Base-by-base conservation (phyloP, 208 protist species). In the Kentomonas sorsogonicus region DNA sequence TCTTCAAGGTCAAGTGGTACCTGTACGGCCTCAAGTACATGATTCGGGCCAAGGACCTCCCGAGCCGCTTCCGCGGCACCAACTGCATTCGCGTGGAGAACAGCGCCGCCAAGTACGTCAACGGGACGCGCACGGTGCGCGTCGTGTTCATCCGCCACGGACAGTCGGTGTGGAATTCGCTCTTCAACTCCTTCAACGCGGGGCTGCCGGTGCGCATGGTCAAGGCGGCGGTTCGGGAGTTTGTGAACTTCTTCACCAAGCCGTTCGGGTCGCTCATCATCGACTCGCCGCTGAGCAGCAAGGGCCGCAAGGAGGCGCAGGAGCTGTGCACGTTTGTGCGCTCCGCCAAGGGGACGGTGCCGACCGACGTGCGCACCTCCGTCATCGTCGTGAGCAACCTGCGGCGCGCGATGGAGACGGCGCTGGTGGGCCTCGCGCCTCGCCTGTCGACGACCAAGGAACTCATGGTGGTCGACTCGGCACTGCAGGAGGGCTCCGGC, bases 151-250 rank as follows among this genome's bases (percentile, higher is more conserved):
- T 97, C 53, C 83, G 92, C 13, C 92, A 97, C 64, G 92, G 92
- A 6, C 89, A 97, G 72, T 94, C 86, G 0, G 80, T 92, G n/a
- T 97, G 92, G 89, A 97, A 97, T 73, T 89, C 85, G 9, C 63
- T 95, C 34, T 94, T 93, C 72, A 95, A 94, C 72, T 72, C 70
- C 16, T 78, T 77, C 53, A 78, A 74, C 27, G 9, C 70, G 0
- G 66, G 59, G 3, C 86, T 85, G 64, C 82, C 86, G 6, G 23
- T 77, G 33, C 84, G 89, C 38, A 52, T 83, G 30, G 52, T 85
- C 26, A 72, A 79, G 50, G 70, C 79, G 22, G 30, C 74, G 2
- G 40, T 85, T 36, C 46, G 52, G 29, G 84, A 94, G 63, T 60
- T 65, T 15, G 63, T 69, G 5, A 59, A 74, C 45, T 85, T 94